Evolutionary conservation across 2,329 filamentous ascomycete genomes (phyloP).

Genomic region (Microdochium trichocladiopsis): DNA sequence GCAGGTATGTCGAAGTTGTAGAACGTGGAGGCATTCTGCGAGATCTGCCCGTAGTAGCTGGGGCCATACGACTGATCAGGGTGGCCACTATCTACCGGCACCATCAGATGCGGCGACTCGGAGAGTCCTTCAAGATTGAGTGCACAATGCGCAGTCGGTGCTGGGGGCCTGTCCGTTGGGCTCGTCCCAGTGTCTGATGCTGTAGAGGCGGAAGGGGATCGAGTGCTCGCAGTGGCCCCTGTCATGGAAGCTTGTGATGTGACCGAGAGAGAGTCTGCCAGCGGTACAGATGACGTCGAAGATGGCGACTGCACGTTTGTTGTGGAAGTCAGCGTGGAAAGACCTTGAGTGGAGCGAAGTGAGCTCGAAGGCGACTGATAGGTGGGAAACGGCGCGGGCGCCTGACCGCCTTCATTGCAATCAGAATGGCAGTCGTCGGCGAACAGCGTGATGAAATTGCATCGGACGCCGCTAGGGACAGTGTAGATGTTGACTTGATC

Average conservation of each 20-base stretch:
- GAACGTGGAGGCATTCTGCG: constrained; percentile 44
- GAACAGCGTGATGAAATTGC: constrained; percentile 38
- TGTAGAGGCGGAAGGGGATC: constrained; percentile 7
- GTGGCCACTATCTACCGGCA: constrained; percentile 24
- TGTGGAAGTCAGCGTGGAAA: constrained; percentile 2
- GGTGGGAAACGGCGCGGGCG: neutral
- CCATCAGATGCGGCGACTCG: constrained; percentile 50
- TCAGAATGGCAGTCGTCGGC: constrained; percentile 26
- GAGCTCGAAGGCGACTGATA: neutral
- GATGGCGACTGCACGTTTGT: neutral
- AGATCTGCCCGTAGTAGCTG: constrained; percentile 47
- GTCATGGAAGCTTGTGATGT: neutral
- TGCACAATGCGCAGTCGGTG: neutral
- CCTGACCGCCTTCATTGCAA: neutral
- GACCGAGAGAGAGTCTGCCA: neutral
- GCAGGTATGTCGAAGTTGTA: constrained; percentile 64
- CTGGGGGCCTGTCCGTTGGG: constrained; percentile 27
- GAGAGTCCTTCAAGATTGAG: constrained; percentile 24
- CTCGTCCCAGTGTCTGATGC: constrained; percentile 19
- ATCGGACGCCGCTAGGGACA: constrained; percentile 31
- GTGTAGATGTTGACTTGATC: constrained; percentile 50
- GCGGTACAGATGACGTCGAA: neutral
- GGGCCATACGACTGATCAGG: constrained; percentile 46
- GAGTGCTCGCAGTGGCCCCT: neutral
- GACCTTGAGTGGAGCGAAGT: neutral